A percentile compares a stretch with the other conserved stretches of the same genome.
Conservation (phyloP, 2,329 filamentous ascomycete species). For the Hypoxylon sp. region DNA sequence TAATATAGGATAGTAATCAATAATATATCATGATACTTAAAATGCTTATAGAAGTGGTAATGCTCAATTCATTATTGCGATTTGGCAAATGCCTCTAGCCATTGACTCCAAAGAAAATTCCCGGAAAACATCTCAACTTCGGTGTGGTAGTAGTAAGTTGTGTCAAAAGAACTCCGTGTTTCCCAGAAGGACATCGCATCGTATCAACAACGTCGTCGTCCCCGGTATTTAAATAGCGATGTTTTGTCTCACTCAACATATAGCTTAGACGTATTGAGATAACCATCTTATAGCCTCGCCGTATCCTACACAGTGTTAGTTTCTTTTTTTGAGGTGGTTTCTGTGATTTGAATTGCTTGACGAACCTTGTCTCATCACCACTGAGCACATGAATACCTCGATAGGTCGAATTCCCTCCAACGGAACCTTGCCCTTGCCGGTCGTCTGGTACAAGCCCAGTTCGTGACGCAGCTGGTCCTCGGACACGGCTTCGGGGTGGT, state of each 20-base stretch:
- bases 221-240: slow-evolving; percentile 18
- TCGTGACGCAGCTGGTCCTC: slow-evolving; percentile 95
- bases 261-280: slow-evolving; percentile 83
- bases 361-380: slow-evolving; percentile 93
- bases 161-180: slow-evolving; percentile 39
- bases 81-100: slow-evolving; percentile 44
- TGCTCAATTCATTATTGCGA: slow-evolving; percentile 39
- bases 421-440: slow-evolving; percentile 92
- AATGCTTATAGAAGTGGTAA: slow-evolving; percentile 17
- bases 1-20: too few relatives aligned
- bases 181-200: slow-evolving; percentile 35
- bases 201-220: slow-evolving; percentile 26
- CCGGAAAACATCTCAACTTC: slow-evolving; percentile 40
- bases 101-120: slow-evolving; percentile 45
- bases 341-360: slow-evolving; percentile 30
- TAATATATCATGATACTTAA: too few relatives aligned
- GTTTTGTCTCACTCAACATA: slow-evolving; percentile 8
- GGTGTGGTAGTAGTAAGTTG: slow-evolving; percentile 40
- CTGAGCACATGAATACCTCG: slow-evolving; percentile 99
- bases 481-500: slow-evolving; percentile 92
- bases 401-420: slow-evolving; percentile 93
- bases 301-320: slow-evolving; percentile 65
- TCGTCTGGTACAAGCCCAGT: slow-evolving; percentile 94
- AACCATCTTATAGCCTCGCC: slow-evolving; percentile 92
- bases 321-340: slow-evolving; percentile 16